phyloP scores from a whole-genome alignment of 352 stramenopile genomes.

The Pythium rishiriense region DNA sequence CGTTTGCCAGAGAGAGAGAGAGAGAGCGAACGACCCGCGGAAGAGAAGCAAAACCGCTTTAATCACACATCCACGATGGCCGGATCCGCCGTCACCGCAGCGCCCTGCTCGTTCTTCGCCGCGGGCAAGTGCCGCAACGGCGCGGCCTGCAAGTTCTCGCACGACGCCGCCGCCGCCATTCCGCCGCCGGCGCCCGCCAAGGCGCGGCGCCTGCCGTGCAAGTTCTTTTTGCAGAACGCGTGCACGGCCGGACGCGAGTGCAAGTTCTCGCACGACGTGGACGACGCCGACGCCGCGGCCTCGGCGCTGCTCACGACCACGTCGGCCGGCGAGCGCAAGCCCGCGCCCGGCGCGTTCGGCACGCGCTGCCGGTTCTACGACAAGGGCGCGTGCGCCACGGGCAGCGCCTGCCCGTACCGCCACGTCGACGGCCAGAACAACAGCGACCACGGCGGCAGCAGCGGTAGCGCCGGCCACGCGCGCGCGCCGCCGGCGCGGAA shows the following conservation, averaged over 20 bases:
- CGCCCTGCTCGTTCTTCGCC: constrained; percentile 67
- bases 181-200: constrained; percentile 36
- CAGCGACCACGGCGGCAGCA: constrained; percentile 15
- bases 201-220: constrained; percentile 52
- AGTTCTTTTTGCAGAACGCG: constrained; percentile 68
- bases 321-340: constrained; percentile 38
- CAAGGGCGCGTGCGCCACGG: constrained; percentile 57
- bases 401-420: constrained; percentile 65
- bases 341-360: constrained; percentile 44
- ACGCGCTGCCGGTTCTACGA: constrained; percentile 78
- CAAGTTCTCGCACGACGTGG: constrained; percentile 59
- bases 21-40: constrained; percentile 9
- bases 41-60: neutral
- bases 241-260: constrained; percentile 63
- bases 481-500: constrained; percentile 1
- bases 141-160: constrained; percentile 64
- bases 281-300: constrained; percentile 20
- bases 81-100: constrained; percentile 21
- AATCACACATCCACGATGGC: constrained; percentile 7
- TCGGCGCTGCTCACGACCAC: constrained; percentile 17
- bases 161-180: constrained; percentile 41
- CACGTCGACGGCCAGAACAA: constrained; percentile 40
- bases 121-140: constrained; percentile 71
- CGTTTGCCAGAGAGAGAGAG: constrained; percentile 17
- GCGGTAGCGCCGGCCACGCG: neutral